Evolutionary conservation across 2,329 filamentous ascomycete species (phyloP), one percentile per base, ranked within the genome.

Genomic region (Camptophora hylomeconis): DNA sequence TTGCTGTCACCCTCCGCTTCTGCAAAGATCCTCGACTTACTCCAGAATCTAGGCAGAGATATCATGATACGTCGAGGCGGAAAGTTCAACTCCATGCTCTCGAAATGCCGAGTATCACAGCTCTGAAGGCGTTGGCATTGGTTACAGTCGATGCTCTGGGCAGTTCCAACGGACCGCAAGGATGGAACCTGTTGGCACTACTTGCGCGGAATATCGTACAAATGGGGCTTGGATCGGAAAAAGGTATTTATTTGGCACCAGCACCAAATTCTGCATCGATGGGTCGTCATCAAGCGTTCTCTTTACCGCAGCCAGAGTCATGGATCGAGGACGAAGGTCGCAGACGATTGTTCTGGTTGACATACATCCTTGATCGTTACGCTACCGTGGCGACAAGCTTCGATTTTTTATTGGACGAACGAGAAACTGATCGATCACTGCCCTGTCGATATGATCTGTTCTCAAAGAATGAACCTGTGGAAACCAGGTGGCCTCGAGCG

Each of bases 311-410:
- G 36, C 70, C 86, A 0, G 75, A 72, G 28, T 80, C 83, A 37
- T 93, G 86, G 53, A 78, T 92, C 32, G 84, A 93, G 49, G 86
- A 93, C 37, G 86, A 94, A 52, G 80, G 80, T 22, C 66, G 84
- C 16, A 69, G 86, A 16, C 67, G 86, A 15, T 61, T 93, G 1
- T 92, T 94, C 52, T 94, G 86, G 86, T 87, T 92, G 75, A 75
- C 92, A 7, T 94, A 92, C 48, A 58, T 93, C 8, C 65, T 94
- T 5, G 86, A 94, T 50, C 69, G 86, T 27, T 93, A 92, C 48
- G 83, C 83, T 1, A 93, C 84, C 1, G 76, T 93, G 32, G 78
- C 83, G 1, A 93, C 86, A 0, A 83, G 86, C 0, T 93, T 93
- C 43, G 83, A 93, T 44, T 92, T 93, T 49, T 81, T 82, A 1